Conservation (phyloP, 495 filamentous ascomycete genomes). For the Rostrohypoxylon terebratum region DNA sequence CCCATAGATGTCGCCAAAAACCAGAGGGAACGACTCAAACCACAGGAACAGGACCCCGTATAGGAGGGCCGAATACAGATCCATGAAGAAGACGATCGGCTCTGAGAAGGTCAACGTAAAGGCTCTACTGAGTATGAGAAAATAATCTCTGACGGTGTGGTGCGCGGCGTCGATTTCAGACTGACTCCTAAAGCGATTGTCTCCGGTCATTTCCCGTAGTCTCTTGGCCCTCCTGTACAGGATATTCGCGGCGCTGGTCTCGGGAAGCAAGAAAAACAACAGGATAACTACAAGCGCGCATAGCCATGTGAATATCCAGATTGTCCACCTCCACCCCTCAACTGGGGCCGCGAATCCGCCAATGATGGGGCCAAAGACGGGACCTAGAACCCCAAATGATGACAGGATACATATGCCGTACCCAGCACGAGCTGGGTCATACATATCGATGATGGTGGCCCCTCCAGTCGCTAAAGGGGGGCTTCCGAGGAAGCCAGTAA, state of each 20-base stretch:
- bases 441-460: slow-evolving; percentile 44
- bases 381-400: slow-evolving; percentile 52
- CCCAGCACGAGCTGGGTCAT: slow-evolving; percentile 8
- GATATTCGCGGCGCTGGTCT: slow-evolving; percentile 52
- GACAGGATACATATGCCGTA: slow-evolving; percentile 43
- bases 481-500: slow-evolving; percentile 45
- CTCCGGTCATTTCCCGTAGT: slow-evolving; percentile 47
- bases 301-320: slow-evolving; percentile 46
- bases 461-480: slow-evolving; percentile 43
- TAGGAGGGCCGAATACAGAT: slow-evolving; percentile 72
- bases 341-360: slow-evolving; percentile 54
- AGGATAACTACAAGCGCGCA: slow-evolving; percentile 35
- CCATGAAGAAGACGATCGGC: slow-evolving; percentile 50
- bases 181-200: slow-evolving; percentile 46
- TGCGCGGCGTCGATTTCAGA: slow-evolving; percentile 50
- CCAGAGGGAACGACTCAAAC: slow-evolving; percentile 81
- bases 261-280: slow-evolving; percentile 50
- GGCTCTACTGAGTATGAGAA: slow-evolving; percentile 47
- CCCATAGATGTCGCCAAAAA: slow-evolving; percentile 75
- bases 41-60: slow-evolving; percentile 85
- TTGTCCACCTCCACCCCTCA: slow-evolving; percentile 50
- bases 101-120: slow-evolving; percentile 52
- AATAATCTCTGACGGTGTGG: slow-evolving; percentile 42
- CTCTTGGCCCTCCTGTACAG: slow-evolving; percentile 52
- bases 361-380: slow-evolving; percentile 59